Evolutionary conservation across 169 alveolate genomes (phyloP), one percentile per base, ranked within the genome.

Genomic region (Besnoitia besnoiti): DNA sequence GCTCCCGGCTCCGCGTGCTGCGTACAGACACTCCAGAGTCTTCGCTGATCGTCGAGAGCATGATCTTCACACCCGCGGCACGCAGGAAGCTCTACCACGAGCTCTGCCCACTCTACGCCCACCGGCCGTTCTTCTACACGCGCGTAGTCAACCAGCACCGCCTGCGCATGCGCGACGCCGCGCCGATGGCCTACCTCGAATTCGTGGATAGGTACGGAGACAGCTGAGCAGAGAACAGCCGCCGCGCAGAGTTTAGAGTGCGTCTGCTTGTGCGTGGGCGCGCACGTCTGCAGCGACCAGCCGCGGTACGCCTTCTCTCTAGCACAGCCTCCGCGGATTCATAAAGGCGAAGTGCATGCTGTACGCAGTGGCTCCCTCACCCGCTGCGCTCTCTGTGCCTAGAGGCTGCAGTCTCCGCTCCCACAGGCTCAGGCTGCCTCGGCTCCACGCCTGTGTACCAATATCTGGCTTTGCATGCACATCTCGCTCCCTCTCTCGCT

Each of bases 161-260:
- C 40, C 80, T 96, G 39, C 92, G 98, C 59, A 85, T 92, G 89
- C 40, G 97, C 51, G 98, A 97, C 91, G 96, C 97, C 12, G 96
- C 98, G 7, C 97, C 98, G 3, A 95, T 96, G 98, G 98, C 98
- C 75, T 97, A 92, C 90, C 91, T 97, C 44, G 98, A 97, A 87
- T 96, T 95, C 85, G 97, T 97, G 30, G 98, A 97, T 80, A 76
- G 96, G 98, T 95, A 24, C 12, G 73, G n/a, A 27, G 3, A 24
- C 30, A n/a, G 12, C 33, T 49, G 37, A 40, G 49, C 42, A 5
- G 42, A 30, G 59, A 39, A 50, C 40, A 40, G 37, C 39, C 7
- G 47, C 30, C 3, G 30, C 27, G 5, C 24, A 5, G 35, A 19
- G n/a, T 10, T 30, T n/a, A 35, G 39, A 39, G 37, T 4, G 33